A percentile compares a stretch with the other conserved stretches of the same genome.
These are phyloP conservation scores for Orychophragmus violaceus DNA, from an alignment of 345 rosid genomes.

Conservation along the genomic window DNA sequence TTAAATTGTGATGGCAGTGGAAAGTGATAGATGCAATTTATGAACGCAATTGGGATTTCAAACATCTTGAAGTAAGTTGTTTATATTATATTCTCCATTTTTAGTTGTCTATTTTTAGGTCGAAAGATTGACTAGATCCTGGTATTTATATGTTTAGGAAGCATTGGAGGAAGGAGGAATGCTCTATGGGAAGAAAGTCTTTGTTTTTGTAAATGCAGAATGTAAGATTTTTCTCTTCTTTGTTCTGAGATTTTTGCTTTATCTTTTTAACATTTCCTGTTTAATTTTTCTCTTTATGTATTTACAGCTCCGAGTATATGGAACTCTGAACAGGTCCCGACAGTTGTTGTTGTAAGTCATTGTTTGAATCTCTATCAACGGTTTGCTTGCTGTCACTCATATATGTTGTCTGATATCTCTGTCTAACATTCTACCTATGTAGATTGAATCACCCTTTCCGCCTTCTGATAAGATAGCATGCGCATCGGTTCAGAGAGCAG, in stretches of 20 bases:
- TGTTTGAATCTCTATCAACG: neutral
- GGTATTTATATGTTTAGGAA: slow-evolving; percentile 34
- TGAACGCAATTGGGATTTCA: slow-evolving; percentile 66
- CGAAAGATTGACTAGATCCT: neutral
- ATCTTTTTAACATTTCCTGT: too few species aligned
- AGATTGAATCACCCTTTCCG: slow-evolving; percentile 60
- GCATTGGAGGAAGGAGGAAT: slow-evolving; percentile 84
- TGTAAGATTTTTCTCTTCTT: slow-evolving; percentile 41
- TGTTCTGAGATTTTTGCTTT: neutral
- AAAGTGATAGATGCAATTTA: slow-evolving; percentile 59
- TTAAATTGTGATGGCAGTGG: slow-evolving; percentile 49
- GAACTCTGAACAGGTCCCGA: too few species aligned
- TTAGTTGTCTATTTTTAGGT: neutral
- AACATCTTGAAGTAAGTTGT: slow-evolving; percentile 74
- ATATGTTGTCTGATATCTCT: neutral
- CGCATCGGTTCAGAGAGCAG: slow-evolving; percentile 63
- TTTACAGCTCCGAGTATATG: too few species aligned
- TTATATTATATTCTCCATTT: neutral
- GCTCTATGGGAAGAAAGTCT: slow-evolving; percentile 66
- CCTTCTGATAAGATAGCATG: slow-evolving; percentile 87
- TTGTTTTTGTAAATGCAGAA: slow-evolving; percentile 72
- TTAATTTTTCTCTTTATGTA: neutral
- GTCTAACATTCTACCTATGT: neutral
- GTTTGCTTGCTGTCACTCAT: neutral
- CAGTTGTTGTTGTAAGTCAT: neutral